Evolutionary conservation across 2,329 filamentous ascomycete species (phyloP).

Genomic region (Alternaria alternata): DNA sequence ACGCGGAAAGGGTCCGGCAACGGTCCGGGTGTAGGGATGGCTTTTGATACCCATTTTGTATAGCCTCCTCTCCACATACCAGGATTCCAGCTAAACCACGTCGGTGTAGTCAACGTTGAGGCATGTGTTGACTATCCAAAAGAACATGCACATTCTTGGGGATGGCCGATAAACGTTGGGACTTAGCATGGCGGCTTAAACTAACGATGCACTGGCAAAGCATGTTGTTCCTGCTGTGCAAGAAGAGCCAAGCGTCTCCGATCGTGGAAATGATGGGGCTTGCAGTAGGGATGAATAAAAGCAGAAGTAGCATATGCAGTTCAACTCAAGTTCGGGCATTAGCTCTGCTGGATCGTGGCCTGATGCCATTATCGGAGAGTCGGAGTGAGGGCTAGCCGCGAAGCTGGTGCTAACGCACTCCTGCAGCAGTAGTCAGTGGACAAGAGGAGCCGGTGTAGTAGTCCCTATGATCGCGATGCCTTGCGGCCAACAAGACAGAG

Average conservation of each 20-base stretch:
- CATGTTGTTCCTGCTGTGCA: constrained; percentile 10
- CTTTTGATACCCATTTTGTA: constrained; percentile 14
- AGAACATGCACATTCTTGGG: background rate
- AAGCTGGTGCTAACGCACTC: constrained; percentile 5
- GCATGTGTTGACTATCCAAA: constrained; percentile 10
- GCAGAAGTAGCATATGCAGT: constrained; percentile 12
- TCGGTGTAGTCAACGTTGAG: background rate
- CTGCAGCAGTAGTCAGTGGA: constrained; percentile 8
- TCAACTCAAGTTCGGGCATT: constrained; percentile 1
- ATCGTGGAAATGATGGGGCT: constrained; percentile 21
- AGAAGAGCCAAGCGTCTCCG: constrained; percentile 15
- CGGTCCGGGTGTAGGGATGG: background rate
- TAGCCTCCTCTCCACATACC: background rate
- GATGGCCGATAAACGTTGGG: constrained; percentile 6
- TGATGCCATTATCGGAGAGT: constrained; percentile 13
- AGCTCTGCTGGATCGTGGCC: constrained; percentile 4
- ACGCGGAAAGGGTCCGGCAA: constrained; percentile 12
- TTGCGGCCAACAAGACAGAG: constrained; percentile 6
- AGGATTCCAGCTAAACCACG: background rate
- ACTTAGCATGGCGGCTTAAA: background rate
- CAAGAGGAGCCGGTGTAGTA: constrained; percentile 23
- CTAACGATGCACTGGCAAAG: background rate
- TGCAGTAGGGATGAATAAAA: constrained; percentile 23
- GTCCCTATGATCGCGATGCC: background rate
- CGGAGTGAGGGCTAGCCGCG: constrained; percentile 9